Conservation (phyloP, 1,139 yeast genomes). For the Trichomonascaceae sp. region DNA sequence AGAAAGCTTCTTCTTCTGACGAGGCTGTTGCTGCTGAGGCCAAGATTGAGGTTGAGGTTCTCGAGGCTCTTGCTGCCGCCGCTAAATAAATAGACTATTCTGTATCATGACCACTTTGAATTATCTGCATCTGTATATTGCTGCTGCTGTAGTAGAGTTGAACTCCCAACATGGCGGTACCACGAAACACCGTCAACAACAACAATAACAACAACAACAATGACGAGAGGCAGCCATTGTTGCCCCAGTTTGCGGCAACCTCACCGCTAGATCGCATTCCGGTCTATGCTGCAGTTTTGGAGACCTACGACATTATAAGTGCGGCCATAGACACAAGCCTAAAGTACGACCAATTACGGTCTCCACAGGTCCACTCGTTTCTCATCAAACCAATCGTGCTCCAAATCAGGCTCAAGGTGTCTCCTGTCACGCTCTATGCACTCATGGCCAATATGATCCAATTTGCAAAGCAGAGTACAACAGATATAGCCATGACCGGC, state of each 20-base stretch:
- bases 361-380: constrained; percentile 41
- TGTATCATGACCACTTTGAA: too few relatives aligned
- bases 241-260: constrained; percentile 18
- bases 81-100: constrained; percentile 44
- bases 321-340: constrained; percentile 34
- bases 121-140: too few relatives aligned
- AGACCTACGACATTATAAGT: constrained; percentile 19
- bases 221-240: too few relatives aligned
- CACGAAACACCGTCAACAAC: too few relatives aligned
- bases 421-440: constrained; percentile 25
- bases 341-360: constrained; percentile 42
- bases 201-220: too few relatives aligned
- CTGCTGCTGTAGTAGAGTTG: too few relatives aligned
- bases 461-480: constrained; percentile 36
- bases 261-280: constrained; percentile 23
- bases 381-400: constrained; percentile 38
- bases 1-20: constrained; percentile 70
- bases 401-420: constrained; percentile 15
- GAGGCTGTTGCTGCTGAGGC: constrained; percentile 91
- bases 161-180: too few relatives aligned
- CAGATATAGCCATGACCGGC: constrained; percentile 37
- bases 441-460: constrained; percentile 27
- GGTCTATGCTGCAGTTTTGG: constrained; percentile 20
- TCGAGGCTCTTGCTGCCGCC: constrained; percentile 83
- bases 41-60: constrained; percentile 86